Percentiles rank a stretch among this genome's conserved stretches.
These are phyloP conservation scores for Leishmania aethiopica DNA, from an alignment of 208 protist species.

Conservation along the genomic window DNA sequence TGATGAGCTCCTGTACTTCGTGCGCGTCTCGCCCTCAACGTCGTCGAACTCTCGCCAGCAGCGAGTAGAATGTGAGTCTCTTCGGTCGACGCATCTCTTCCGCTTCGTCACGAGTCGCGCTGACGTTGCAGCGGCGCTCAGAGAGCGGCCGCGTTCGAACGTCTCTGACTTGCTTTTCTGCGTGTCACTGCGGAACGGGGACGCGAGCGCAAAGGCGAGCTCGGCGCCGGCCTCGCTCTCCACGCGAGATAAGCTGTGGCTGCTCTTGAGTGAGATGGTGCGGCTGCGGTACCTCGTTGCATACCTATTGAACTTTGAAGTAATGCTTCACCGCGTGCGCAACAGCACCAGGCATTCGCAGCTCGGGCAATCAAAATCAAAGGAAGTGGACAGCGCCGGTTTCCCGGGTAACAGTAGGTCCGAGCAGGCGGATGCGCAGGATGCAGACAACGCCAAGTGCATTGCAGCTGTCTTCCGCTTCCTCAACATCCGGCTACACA, in stretches of 20 bases:
- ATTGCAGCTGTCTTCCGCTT: conserved; percentile 13
- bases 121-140: conserved; percentile 1
- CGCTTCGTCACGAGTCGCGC: not conserved
- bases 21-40: not conserved
- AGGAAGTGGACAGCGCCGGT: not conserved
- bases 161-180: not conserved
- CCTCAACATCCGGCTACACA: conserved; percentile 1
- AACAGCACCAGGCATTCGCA: not conserved
- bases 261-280: conserved; percentile 29
- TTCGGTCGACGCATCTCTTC: conserved; percentile 10
- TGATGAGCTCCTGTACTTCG: conserved; percentile 1
- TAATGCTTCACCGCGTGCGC: conserved; percentile 14
- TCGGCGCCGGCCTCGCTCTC: not conserved
- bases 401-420: not conserved
- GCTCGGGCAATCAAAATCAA: not conserved
- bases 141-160: not conserved
- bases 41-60: not conserved
- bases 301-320: conserved; percentile 33
- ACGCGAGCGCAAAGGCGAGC: not conserved
- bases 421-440: not conserved
- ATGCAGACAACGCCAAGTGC: not conserved
- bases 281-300: conserved; percentile 31
- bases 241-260: conserved; percentile 25
- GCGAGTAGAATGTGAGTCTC: not conserved
- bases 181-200: not conserved